Percentiles rank a stretch among this genome's conserved stretches.
Evolutionary conservation across 257 asterid species (phyloP).

Genomic region (Fraxinus quadrangulata): DNA sequence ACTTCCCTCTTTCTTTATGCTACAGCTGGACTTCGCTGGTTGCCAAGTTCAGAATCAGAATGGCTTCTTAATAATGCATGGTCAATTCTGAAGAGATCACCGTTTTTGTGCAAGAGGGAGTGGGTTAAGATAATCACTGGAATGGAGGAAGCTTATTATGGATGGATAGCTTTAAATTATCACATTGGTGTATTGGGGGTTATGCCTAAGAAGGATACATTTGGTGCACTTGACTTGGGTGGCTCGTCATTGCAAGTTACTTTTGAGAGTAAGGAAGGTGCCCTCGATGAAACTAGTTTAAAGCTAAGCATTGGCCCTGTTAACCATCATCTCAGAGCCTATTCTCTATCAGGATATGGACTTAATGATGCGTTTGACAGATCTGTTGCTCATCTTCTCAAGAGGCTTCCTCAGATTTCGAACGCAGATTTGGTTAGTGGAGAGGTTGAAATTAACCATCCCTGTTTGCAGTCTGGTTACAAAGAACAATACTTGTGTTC

Average conservation of each 20-base stretch:
- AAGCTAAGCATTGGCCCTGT: constrained; percentile 75
- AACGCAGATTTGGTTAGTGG: constrained; percentile 57
- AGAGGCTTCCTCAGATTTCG: constrained; percentile 54
- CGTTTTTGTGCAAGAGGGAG: constrained; percentile 81
- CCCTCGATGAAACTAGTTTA: constrained; percentile 59
- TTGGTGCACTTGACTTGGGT: constrained; percentile 96
- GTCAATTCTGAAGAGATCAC: constrained; percentile 70
- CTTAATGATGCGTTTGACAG: constrained; percentile 96
- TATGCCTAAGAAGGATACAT: constrained; percentile 70
- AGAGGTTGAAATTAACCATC: constrained; percentile 72
- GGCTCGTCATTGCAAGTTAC: constrained; percentile 97
- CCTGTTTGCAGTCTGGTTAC: constrained; percentile 90
- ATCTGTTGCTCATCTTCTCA: constrained; percentile 76
- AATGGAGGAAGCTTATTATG: constrained; percentile 92
- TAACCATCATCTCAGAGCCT: constrained; percentile 83
- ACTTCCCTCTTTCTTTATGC: constrained; percentile 90
- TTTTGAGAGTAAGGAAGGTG: constrained; percentile 60
- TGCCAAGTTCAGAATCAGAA: constrained; percentile 81
- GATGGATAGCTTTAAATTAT: constrained; percentile 95
- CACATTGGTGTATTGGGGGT: constrained; percentile 73
- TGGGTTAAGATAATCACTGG: constrained; percentile 90
- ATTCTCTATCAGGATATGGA: constrained; percentile 91
- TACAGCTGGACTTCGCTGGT: constrained; percentile 95
- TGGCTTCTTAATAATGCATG: constrained; percentile 92
- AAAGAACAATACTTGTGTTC: constrained; percentile 66